Percentiles rank a stretch among this genome's conserved stretches.
These are phyloP conservation scores for Dryas drummondii DNA, from an alignment of 306 rosid genomes.

Conservation along the genomic window DNA sequence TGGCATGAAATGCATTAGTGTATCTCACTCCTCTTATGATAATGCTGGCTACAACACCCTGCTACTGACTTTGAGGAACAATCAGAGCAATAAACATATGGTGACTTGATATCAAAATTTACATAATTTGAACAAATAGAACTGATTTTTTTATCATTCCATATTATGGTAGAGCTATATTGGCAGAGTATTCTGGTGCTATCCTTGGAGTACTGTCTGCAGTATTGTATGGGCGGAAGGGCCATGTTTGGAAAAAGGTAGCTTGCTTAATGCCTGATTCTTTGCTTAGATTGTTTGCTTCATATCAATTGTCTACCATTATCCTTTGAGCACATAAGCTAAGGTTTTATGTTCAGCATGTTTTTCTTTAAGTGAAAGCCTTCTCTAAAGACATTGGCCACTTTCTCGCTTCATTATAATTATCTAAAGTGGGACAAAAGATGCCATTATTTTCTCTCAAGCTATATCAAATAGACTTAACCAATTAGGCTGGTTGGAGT, in stretches of 20 bases:
- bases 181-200: conserved; percentile 98
- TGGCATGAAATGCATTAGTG: not conserved
- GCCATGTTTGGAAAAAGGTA: conserved; percentile 91
- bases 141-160: conserved; percentile 23
- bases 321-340: not conserved
- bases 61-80: conserved; percentile 3
- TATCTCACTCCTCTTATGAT: not conserved
- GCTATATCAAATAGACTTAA: not conserved
- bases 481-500: not conserved
- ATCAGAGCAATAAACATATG: conserved; percentile 1
- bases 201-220: conserved; percentile 94
- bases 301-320: not conserved
- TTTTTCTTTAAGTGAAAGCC: conserved; percentile 3
- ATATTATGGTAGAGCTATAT: conserved; percentile 65
- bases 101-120: not conserved
- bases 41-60: not conserved
- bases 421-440: not conserved
- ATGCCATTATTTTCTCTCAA: not conserved
- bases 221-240: conserved; percentile 77
- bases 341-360: not conserved
- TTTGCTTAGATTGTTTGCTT: conserved; percentile 9
- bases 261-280: conserved; percentile 15
- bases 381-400: not conserved
- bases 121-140: conserved; percentile 10
- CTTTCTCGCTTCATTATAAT: not conserved